These are phyloP conservation scores for Alternaria triticina DNA, from an alignment of 2,329 filamentous ascomycete species.

Conservation along the genomic window DNA sequence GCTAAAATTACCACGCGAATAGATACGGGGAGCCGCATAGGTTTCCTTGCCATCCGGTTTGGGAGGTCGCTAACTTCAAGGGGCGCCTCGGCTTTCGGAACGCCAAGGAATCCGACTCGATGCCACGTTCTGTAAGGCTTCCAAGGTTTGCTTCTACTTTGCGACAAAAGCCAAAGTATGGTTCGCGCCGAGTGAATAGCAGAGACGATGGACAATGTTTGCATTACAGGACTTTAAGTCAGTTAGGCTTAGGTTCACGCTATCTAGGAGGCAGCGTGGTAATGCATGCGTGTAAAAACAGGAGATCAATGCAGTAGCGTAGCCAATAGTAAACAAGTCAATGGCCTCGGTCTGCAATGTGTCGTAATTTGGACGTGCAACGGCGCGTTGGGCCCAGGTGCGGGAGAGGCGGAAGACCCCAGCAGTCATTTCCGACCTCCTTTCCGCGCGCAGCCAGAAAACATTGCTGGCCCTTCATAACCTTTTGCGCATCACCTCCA, in stretches of 20 bases:
- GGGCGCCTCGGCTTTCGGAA: conserved; percentile 3
- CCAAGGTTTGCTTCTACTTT: not conserved
- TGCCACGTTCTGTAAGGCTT: not conserved
- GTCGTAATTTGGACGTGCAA: conserved; percentile 28
- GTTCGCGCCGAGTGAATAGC: not conserved
- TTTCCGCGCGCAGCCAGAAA: conserved; percentile 39
- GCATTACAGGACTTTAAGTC: not conserved
- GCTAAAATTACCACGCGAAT: not conserved
- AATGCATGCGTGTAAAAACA: conserved; percentile 7
- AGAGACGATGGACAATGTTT: not conserved
- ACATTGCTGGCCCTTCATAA: conserved; percentile 34
- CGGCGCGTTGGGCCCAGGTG: conserved; percentile 22
- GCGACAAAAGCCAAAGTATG: not conserved
- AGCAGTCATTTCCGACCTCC: conserved; percentile 46
- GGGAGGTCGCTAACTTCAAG: not conserved
- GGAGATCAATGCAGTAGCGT: conserved; percentile 1
- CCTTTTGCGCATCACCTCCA: conserved; percentile 14
- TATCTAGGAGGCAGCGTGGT: not conserved
- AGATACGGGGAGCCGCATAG: not conserved
- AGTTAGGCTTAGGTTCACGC: not conserved
- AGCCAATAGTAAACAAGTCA: conserved; percentile 21
- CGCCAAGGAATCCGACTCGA: not conserved
- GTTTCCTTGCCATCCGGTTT: not conserved
- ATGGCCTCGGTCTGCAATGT: conserved; percentile 29
- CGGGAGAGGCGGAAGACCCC: conserved; percentile 38